These are phyloP conservation scores for Chrysanthemum lavandulifolium DNA, from an alignment of 129 eudicot genomes.

Conservation along the genomic window DNA sequence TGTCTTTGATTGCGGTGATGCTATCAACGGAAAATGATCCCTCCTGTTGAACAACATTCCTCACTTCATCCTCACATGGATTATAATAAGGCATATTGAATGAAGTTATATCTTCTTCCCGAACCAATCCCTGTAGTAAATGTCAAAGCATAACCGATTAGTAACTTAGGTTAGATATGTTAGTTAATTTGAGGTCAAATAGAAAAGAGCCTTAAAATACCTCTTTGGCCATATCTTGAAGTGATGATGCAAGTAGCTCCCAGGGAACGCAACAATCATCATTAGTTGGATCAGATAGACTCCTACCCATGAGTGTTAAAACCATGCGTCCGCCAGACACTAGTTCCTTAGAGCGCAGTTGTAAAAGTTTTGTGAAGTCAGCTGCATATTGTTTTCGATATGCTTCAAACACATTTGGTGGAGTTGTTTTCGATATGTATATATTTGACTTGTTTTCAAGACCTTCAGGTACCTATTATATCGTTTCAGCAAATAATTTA, in stretches of 20 bases:
- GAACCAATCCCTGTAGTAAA: conserved; percentile 29
- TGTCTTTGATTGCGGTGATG: conserved; percentile 5
- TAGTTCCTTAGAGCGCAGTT: conserved; percentile 24
- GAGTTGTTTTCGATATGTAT: conserved; percentile 34
- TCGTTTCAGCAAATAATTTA: conserved; percentile 24
- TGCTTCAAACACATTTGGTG: conserved; percentile 37
- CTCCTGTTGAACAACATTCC: conserved; percentile 13
- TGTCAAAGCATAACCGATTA: not conserved
- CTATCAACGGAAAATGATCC: conserved; percentile 33
- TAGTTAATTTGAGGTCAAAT: not conserved
- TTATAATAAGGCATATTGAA: conserved; percentile 35
- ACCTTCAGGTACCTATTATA: conserved; percentile 36
- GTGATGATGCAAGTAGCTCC: conserved; percentile 27
- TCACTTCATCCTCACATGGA: conserved; percentile 32
- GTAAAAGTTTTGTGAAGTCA: conserved; percentile 33
- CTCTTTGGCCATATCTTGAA: conserved; percentile 17
- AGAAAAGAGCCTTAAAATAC: conserved; percentile 4
- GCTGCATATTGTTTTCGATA: conserved; percentile 29
- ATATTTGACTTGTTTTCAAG: conserved; percentile 31
- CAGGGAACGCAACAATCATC: not conserved
- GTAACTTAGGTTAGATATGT: not conserved
- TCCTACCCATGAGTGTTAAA: conserved; percentile 26
- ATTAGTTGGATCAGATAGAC: conserved; percentile 16
- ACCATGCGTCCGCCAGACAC: conserved; percentile 29
- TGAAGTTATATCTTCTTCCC: conserved; percentile 22